Evolutionary conservation across 2,329 filamentous ascomycete genomes (phyloP).

Genomic region (Cordyceps tenuipes): DNA sequence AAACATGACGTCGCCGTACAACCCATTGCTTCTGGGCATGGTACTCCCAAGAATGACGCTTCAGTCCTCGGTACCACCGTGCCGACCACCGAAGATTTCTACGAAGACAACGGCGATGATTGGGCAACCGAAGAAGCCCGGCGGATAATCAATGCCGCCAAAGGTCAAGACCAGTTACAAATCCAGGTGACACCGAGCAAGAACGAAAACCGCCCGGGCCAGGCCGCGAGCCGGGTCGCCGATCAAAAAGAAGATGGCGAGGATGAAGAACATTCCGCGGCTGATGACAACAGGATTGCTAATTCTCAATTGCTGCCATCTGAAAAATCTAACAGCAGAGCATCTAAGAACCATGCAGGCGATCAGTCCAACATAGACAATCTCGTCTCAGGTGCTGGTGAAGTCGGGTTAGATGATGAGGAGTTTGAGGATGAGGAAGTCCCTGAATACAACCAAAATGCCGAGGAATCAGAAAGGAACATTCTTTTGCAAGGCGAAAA

Average conservation of each 20-base stretch:
- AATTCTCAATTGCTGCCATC: background rate
- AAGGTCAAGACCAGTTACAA: background rate
- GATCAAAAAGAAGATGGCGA: background rate
- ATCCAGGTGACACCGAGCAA: background rate
- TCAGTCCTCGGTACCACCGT: background rate
- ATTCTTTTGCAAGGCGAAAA: conserved; percentile 19
- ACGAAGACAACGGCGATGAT: background rate
- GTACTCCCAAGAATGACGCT: background rate
- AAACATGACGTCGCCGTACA: conserved; percentile 20
- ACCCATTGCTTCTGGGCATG: background rate
- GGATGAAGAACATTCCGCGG: background rate
- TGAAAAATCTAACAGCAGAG: background rate
- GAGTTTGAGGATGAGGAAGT: conserved; percentile 11
- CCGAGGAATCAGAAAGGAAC: conserved; percentile 6
- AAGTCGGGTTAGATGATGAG: conserved; percentile 10
- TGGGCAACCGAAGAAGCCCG: background rate
- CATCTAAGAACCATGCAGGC: background rate
- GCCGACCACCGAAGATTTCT: background rate
- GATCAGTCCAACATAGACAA: background rate
- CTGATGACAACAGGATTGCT: background rate
- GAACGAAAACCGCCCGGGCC: background rate
- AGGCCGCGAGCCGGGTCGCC: background rate
- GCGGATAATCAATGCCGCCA: background rate
- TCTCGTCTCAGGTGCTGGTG: background rate
- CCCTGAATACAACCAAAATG: conserved; percentile 13